Percentiles rank a stretch among this genome's conserved stretches.
Conservation (phyloP, 2,329 filamentous ascomycete genomes). For the Leptosphaerulina australis region DNA sequence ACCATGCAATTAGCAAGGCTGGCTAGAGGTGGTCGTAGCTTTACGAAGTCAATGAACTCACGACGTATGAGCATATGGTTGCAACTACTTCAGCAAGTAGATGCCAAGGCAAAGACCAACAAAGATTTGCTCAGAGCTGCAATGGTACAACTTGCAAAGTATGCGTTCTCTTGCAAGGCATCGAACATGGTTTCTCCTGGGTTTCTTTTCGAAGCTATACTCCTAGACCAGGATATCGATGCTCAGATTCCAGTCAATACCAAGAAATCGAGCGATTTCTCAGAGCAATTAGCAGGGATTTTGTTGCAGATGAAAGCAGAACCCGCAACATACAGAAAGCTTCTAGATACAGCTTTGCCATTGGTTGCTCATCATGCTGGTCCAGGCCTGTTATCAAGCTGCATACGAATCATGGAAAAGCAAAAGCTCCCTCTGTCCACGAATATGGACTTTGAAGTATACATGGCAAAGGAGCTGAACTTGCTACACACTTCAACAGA, state of each 20-base stretch:
- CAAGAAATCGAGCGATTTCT: not conserved
- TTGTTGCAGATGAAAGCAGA: conserved; percentile 16
- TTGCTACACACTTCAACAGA: not conserved
- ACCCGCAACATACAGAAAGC: conserved; percentile 21
- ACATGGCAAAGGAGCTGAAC: not conserved
- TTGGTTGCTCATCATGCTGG: conserved; percentile 17
- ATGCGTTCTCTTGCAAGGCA: not conserved
- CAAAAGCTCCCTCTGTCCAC: conserved; percentile 11
- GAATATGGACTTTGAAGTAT: not conserved
- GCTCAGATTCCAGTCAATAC: conserved; percentile 3
- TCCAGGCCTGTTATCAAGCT: conserved; percentile 10
- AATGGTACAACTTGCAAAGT: not conserved
- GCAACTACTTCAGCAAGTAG: conserved; percentile 26
- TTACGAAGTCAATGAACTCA: not conserved
- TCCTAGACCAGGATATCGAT: conserved; percentile 2
- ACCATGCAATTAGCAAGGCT: conserved; percentile 16
- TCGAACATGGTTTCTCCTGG: not conserved
- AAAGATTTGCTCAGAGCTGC: conserved; percentile 1
- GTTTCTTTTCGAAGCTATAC: not conserved
- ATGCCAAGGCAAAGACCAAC: conserved; percentile 3
- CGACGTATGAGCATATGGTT: conserved; percentile 25
- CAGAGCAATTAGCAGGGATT: conserved; percentile 18
- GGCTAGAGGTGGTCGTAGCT: not conserved
- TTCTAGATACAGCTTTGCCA: conserved; percentile 24
- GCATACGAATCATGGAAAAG: conserved; percentile 20